Conservation (phyloP, 2,329 filamentous ascomycete species). For the Aureobasidium sp. region DNA sequence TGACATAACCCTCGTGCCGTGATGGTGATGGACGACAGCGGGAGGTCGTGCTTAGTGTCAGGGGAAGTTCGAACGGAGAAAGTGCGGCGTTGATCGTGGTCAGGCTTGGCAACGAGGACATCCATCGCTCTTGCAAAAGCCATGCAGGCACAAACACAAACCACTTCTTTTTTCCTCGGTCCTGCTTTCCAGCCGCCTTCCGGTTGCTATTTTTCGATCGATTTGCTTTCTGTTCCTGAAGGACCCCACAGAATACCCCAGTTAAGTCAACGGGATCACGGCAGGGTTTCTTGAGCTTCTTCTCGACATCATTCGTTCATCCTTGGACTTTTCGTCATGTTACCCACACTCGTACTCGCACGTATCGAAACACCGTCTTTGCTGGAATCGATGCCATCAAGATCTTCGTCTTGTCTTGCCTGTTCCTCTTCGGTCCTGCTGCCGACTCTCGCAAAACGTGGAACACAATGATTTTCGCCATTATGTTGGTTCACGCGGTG, state of each 20-base stretch:
- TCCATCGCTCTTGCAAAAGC: background rate
- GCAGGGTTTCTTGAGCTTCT: conserved; percentile 1
- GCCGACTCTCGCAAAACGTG: background rate
- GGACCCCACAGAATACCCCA: background rate
- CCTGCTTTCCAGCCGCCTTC: background rate
- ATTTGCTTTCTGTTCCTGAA: conserved; percentile 5
- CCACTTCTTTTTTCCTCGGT: background rate
- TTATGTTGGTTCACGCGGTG: background rate
- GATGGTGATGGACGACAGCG: conserved; percentile 10
- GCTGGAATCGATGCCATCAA: background rate
- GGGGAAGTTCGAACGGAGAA: conserved; percentile 4
- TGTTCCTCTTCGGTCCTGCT: background rate
- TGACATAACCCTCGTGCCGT: background rate
- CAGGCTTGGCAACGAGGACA: background rate
- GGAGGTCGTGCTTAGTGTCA: conserved; percentile 5
- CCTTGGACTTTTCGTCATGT: background rate
- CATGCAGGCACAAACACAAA: conserved; percentile 4
- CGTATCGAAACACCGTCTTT: background rate
- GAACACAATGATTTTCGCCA: background rate
- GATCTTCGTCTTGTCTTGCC: background rate
- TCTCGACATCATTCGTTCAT: conserved; percentile 6
- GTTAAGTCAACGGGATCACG: background rate
- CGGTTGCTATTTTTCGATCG: conserved; percentile 1
- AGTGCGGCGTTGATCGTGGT: background rate
- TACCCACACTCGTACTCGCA: conserved; percentile 7